Conservation (phyloP, 495 filamentous ascomycete species). For the Astrocystis sublimbata region DNA sequence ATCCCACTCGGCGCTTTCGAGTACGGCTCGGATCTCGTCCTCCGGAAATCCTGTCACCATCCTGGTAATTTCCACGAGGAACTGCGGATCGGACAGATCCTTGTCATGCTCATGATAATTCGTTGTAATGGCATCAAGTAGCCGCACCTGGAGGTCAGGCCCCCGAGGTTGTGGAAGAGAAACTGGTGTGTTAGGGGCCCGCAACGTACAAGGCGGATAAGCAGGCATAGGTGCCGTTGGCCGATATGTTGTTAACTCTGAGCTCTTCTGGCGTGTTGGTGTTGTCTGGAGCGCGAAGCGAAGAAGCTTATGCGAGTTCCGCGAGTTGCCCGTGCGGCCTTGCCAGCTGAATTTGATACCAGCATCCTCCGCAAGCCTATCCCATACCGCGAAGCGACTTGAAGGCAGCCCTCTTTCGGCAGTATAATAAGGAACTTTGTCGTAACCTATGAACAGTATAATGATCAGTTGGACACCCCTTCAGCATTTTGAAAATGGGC, state of each 20-base stretch:
- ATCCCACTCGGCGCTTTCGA: conserved; percentile 51
- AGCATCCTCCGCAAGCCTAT: conserved; percentile 51
- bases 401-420: conserved; percentile 13
- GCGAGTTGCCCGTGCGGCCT: conserved; percentile 71
- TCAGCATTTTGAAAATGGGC: not conserved
- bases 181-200: not conserved
- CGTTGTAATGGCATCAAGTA: conserved; percentile 67
- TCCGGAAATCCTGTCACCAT: conserved; percentile 54
- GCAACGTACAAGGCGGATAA: conserved; percentile 17
- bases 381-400: conserved; percentile 33
- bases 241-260: conserved; percentile 14
- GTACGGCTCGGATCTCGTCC: conserved; percentile 57
- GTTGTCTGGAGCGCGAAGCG: conserved; percentile 63
- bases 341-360: conserved; percentile 72
- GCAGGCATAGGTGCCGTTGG: not conserved
- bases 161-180: conserved; percentile 20
- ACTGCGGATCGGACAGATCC: conserved; percentile 67
- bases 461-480: not conserved
- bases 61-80: conserved; percentile 58
- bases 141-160: conserved; percentile 55
- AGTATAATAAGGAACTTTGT: conserved; percentile 23
- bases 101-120: conserved; percentile 71
- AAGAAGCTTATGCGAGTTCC: conserved; percentile 75
- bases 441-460: conserved; percentile 18
- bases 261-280: conserved; percentile 27